Conservation (phyloP, 1,139 yeast species). For the Taphrina wiesneri region DNA sequence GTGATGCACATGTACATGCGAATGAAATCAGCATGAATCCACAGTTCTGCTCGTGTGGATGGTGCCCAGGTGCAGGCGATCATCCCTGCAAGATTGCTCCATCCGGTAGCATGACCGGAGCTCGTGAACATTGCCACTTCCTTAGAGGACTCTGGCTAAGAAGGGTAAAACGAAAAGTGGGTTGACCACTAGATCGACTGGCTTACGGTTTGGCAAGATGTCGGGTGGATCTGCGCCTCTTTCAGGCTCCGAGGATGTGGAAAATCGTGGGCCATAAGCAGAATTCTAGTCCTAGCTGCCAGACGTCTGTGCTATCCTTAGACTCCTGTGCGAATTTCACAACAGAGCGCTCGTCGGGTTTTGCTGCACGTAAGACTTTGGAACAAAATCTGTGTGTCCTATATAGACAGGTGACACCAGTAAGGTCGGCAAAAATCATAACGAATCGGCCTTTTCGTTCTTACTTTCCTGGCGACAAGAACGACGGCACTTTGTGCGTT, state of each 20-base stretch:
- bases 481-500: too few species aligned
- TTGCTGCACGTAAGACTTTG: too few species aligned
- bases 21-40: too few species aligned
- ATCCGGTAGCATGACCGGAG: not conserved
- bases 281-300: not conserved
- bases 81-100: not conserved
- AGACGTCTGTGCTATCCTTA: not conserved
- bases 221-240: constrained; percentile 2
- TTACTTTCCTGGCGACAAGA: not conserved
- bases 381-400: too few species aligned
- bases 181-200: not conserved
- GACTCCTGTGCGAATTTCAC: not conserved
- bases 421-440: not conserved
- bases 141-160: not conserved
- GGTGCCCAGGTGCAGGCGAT: not conserved
- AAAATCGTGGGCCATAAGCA: not conserved
- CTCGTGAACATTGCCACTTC: not conserved
- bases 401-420: not conserved
- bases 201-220: not conserved
- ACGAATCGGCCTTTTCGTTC: not conserved
- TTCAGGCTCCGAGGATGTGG: not conserved
- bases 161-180: not conserved
- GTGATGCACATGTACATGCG: not conserved
- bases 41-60: not conserved
- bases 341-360: too few species aligned